These are phyloP conservation scores for Clonostachys solani DNA, from an alignment of 2,329 filamentous ascomycete species.

Conservation along the genomic window DNA sequence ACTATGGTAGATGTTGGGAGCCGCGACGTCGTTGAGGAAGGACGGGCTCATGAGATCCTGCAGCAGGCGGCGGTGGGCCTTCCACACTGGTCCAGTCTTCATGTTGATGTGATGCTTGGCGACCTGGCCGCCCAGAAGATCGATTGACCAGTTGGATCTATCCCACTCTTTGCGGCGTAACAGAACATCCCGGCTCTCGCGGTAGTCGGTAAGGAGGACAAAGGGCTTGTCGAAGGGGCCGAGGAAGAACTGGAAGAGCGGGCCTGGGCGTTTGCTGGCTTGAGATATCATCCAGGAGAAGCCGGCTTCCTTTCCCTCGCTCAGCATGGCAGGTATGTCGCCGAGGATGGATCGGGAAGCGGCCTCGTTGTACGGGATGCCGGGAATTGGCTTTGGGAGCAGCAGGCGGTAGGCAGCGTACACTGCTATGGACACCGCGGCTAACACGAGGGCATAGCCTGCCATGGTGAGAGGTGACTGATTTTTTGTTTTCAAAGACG, in stretches of 20 bases:
- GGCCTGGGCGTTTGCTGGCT: slow-evolving; percentile 17
- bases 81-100: slow-evolving; percentile 20
- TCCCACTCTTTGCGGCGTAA: slow-evolving; percentile 38
- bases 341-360: slow-evolving; percentile 29
- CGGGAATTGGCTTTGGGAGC: slow-evolving; percentile 35
- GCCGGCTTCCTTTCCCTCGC: background rate
- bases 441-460: background rate
- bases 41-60: slow-evolving; percentile 29
- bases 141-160: slow-evolving; percentile 24
- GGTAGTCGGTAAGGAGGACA: slow-evolving; percentile 33
- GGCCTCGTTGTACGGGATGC: slow-evolving; percentile 36
- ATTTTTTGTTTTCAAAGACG: no score
- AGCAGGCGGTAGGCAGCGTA: slow-evolving; percentile 3
- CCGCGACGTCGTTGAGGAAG: slow-evolving; percentile 24
- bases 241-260: slow-evolving; percentile 42
- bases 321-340: slow-evolving; percentile 23
- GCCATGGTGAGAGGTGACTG: no score
- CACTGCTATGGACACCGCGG: background rate
- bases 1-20: slow-evolving; percentile 24
- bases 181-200: slow-evolving; percentile 37
- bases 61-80: slow-evolving; percentile 23
- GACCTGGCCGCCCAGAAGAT: slow-evolving; percentile 22
- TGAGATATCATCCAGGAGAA: slow-evolving; percentile 9
- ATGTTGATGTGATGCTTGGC: slow-evolving; percentile 25
- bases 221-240: slow-evolving; percentile 31